Evolutionary conservation across 2,329 filamentous ascomycete genomes (phyloP), one percentile per base, ranked within the genome.

Genomic region (Zymoseptoria tritici): DNA sequence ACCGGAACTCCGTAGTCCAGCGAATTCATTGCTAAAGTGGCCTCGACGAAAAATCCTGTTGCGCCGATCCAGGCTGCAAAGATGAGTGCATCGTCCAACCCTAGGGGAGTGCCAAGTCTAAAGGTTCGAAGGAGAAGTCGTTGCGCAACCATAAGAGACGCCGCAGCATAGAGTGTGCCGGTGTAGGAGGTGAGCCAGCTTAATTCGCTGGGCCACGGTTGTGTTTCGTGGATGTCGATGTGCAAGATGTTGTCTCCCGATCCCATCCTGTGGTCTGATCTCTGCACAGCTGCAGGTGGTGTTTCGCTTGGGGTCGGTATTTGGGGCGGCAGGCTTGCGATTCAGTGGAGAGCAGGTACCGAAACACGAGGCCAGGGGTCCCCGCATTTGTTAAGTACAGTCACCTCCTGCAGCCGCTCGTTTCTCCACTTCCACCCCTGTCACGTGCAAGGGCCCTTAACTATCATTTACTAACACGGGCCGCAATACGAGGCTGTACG

Each of bases 1-100:
- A 76, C 19, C 73, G 65, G 55, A 75, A 72, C 26, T 72, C 66
- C 49, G 72, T 69, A 19, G 73, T 71, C 20, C 61, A 70, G 69
- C 59, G 63, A 64, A 13, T 64, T 62, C 7, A 61, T 54, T 7
- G 54, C 58, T 7, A 70, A 57, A 68, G 67, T 70, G 31, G 63
- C 66, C 20, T 57, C 59, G 2, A 70, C 24, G 6, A 71, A 62
- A 20, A 69, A 56, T 8, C 54, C 58, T 64, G 68, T 53, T 19
- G n/a, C 20, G 8, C 29, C 19, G 26, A 21, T 57, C 54, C 61
- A 59, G 21, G 53, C 57, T 21, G 54, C 51, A 51, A 20, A 42
- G 29, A 49, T 9, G 7, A 21, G 49, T 20, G 66, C 61, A 63
- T 75, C 73, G 60, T 75, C 73, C 19, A 73, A 26, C 4, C 71